A percentile compares a stretch with the other conserved stretches of the same genome.
These are phyloP conservation scores for Jimgerdemannia lactiflua DNA, from an alignment of 192 early-diverging fungal species.

Conservation along the genomic window DNA sequence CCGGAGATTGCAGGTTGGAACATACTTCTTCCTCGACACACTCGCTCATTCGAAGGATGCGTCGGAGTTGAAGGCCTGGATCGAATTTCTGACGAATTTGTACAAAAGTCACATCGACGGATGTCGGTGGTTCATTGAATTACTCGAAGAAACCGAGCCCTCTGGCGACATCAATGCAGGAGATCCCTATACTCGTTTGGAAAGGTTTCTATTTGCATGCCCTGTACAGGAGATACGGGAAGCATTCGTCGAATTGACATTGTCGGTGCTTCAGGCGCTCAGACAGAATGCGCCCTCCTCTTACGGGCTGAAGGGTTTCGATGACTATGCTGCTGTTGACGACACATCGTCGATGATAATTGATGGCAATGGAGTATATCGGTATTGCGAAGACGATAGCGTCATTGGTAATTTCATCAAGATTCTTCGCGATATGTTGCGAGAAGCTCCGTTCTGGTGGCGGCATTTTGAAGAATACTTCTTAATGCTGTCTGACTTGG, in stretches of 20 bases:
- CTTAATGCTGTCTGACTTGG: slow-evolving; percentile 34
- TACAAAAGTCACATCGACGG: slow-evolving; percentile 23
- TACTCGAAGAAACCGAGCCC: slow-evolving; percentile 11
- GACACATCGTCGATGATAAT: slow-evolving; percentile 2
- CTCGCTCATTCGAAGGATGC: slow-evolving; percentile 35
- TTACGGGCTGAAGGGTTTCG: slow-evolving; percentile 23
- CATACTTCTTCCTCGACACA: slow-evolving; percentile 36
- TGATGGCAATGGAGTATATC: background rate
- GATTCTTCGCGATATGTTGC: slow-evolving; percentile 20
- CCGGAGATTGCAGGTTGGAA: slow-evolving; percentile 25
- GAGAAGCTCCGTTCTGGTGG: slow-evolving; percentile 36
- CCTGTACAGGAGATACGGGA: slow-evolving; percentile 39
- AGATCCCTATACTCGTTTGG: slow-evolving; percentile 1
- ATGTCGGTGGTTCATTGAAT: slow-evolving; percentile 31
- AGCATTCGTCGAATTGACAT: slow-evolving; percentile 36
- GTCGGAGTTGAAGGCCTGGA: slow-evolving; percentile 32
- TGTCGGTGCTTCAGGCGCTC: slow-evolving; percentile 25
- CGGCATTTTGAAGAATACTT: slow-evolving; percentile 45
- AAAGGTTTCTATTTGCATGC: slow-evolving; percentile 29
- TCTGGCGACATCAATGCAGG: background rate
- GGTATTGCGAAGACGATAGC: slow-evolving; percentile 11
- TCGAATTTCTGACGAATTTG: slow-evolving; percentile 29
- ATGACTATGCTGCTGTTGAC: background rate
- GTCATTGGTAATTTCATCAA: slow-evolving; percentile 20
- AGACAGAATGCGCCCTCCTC: slow-evolving; percentile 17